Percentiles rank a stretch among this genome's conserved stretches.
Conservation (phyloP, 1,284 basidiomycete species). For the Rhizopogon parksii region DNA sequence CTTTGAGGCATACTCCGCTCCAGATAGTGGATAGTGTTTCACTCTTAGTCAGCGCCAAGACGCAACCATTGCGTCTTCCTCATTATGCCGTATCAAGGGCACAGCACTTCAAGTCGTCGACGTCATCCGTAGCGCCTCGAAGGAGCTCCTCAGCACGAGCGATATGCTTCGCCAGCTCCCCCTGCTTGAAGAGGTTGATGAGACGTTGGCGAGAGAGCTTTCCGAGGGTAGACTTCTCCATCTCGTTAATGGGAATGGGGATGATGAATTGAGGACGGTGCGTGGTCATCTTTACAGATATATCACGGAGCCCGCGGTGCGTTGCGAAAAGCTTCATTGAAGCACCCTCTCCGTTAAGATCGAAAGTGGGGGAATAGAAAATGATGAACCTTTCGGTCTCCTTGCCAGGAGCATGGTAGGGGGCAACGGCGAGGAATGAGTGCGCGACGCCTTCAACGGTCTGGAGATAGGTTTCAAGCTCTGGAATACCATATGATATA, state of each 20-base stretch:
- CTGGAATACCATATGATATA: constrained; percentile 31
- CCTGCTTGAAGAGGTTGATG: constrained; percentile 22
- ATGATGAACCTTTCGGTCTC: constrained; percentile 19
- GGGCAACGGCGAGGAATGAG: constrained; percentile 28
- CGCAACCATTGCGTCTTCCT: too few relatives aligned
- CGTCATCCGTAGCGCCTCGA: too few relatives aligned
- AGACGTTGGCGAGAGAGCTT: constrained; percentile 27
- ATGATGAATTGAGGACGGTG: constrained; percentile 17
- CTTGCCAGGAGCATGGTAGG: constrained; percentile 19
- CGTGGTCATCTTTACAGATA: constrained; percentile 21
- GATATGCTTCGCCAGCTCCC: constrained; percentile 20
- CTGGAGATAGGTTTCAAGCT: constrained; percentile 33
- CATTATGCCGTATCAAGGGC: too few relatives aligned
- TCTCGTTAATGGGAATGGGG: constrained; percentile 17
- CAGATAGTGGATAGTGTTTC: too few relatives aligned
- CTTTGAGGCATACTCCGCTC: too few relatives aligned
- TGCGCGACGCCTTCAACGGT: constrained; percentile 28
- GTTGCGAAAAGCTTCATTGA: constrained; percentile 12
- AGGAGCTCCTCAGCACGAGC: constrained; percentile 23
- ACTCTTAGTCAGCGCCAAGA: too few relatives aligned
- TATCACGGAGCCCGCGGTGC: constrained; percentile 15
- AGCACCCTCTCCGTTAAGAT: constrained; percentile 13
- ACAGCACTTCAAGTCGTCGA: too few relatives aligned
- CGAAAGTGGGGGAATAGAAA: constrained; percentile 22
- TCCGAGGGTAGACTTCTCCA: constrained; percentile 27